Evolutionary conservation across 345 rosid genomes (phyloP).

Genomic region (Raphanus sativus): DNA sequence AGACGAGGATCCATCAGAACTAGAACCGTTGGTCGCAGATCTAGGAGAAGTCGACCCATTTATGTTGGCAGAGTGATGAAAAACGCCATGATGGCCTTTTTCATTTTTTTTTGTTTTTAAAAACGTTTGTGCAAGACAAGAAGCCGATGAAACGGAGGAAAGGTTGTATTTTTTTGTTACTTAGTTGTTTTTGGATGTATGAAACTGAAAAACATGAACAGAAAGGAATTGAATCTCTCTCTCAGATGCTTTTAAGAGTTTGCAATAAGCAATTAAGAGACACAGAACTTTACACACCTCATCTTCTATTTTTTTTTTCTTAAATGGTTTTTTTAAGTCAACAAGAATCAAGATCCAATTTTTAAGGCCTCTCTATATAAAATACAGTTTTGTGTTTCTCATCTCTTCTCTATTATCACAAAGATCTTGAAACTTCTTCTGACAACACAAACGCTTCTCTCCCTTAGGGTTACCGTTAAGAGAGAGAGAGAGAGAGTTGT

Average conservation of each 20-base stretch:
- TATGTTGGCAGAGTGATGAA: conserved; percentile 62
- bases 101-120: background rate
- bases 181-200: conserved; percentile 32
- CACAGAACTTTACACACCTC: background rate
- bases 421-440: conserved; percentile 6
- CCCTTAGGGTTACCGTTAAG: no score
- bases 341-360: conserved; percentile 19
- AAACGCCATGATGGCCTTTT: background rate
- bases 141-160: conserved; percentile 12
- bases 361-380: background rate
- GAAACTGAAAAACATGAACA: conserved; percentile 26
- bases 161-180: conserved; percentile 8
- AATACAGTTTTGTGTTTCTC: no score
- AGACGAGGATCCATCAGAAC: conserved; percentile 52
- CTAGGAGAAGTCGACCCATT: conserved; percentile 88
- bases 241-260: conserved; percentile 9
- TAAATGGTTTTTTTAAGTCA: background rate
- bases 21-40: conserved; percentile 69
- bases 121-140: conserved; percentile 19
- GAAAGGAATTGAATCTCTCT: conserved; percentile 21
- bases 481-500: background rate
- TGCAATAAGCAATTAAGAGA: conserved; percentile 38
- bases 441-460: no score
- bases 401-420: conserved; percentile 5
- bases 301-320: background rate